Evolutionary conservation across 352 stramenopile species (phyloP).

Genomic region (Pythium phragmitis): DNA sequence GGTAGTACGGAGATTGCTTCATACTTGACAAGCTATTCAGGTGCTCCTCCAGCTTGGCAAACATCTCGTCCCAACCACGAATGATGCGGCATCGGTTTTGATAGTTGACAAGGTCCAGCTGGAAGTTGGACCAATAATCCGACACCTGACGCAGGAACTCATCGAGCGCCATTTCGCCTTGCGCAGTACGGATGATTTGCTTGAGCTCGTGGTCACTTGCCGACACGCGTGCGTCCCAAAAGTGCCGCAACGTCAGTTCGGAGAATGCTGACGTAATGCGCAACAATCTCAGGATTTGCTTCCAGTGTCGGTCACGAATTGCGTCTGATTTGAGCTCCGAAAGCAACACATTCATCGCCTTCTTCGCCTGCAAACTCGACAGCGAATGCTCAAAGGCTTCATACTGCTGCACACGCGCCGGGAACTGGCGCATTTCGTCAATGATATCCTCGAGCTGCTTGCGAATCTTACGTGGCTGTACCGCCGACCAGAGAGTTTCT

Average conservation of each 20-base stretch:
- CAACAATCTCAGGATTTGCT: slow-evolving; percentile 95
- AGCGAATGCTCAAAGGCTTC: slow-evolving; percentile 96
- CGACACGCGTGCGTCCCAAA: slow-evolving; percentile 97
- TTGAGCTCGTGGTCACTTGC: slow-evolving; percentile 94
- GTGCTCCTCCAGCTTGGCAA: slow-evolving; percentile 99
- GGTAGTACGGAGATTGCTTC: slow-evolving; percentile 99
- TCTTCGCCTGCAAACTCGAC: slow-evolving; percentile 92
- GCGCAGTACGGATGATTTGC: slow-evolving; percentile 96
- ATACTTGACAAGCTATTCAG: slow-evolving; percentile 98
- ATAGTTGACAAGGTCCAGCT: slow-evolving; percentile 92
- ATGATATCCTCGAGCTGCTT: slow-evolving; percentile 97
- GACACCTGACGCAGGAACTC: slow-evolving; percentile 96
- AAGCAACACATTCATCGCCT: slow-evolving; percentile 93
- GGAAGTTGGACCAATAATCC: slow-evolving; percentile 89
- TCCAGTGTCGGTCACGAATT: slow-evolving; percentile 99
- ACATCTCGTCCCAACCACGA: slow-evolving; percentile 98
- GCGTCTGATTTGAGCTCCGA: slow-evolving; percentile 98
- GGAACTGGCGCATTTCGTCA: slow-evolving; percentile 94
- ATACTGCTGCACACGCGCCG: slow-evolving; percentile 97
- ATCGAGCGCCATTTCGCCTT: slow-evolving; percentile 99
- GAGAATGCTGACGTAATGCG: slow-evolving; percentile 91
- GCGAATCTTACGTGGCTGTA: slow-evolving; percentile 94
- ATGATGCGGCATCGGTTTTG: slow-evolving; percentile 97
- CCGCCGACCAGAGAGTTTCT: slow-evolving; percentile 92
- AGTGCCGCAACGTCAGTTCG: slow-evolving; percentile 94